phyloP scores from a whole-genome alignment of 306 rosid genomes.

The Cicer pinnatifidum region DNA sequence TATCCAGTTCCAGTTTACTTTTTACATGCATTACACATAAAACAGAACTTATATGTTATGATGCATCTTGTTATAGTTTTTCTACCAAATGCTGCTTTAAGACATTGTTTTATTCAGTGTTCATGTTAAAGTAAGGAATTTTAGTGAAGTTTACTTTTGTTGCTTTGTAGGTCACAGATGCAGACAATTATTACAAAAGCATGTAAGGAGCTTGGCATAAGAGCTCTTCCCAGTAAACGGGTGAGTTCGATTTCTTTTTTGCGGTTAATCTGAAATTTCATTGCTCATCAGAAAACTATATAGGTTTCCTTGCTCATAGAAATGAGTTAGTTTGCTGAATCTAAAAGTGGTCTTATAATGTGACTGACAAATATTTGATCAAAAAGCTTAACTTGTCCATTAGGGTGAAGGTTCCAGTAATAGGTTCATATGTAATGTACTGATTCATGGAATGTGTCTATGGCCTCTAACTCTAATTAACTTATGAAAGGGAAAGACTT shows the following conservation, averaged over 20 bases:
- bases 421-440: slow-evolving; percentile 1
- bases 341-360: background rate
- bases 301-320: slow-evolving; percentile 9
- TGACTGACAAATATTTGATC: background rate
- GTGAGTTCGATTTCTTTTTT: slow-evolving; percentile 51
- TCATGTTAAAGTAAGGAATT: background rate
- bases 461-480: background rate
- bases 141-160: slow-evolving; percentile 8
- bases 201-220: slow-evolving; percentile 82
- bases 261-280: background rate
- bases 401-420: slow-evolving; percentile 15
- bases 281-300: slow-evolving; percentile 21
- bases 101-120: background rate
- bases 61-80: background rate
- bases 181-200: slow-evolving; percentile 95
- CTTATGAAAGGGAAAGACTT: slow-evolving; percentile 10
- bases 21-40: background rate
- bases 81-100: background rate
- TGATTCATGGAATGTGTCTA: background rate
- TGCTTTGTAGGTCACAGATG: slow-evolving; percentile 91
- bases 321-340: slow-evolving; percentile 25
- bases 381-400: slow-evolving; percentile 10
- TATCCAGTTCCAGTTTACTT: background rate
- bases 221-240: slow-evolving; percentile 89
- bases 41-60: background rate